Conservation (phyloP, 805 yeast genomes). For the Wickerhamomyces subpelliculosus region DNA sequence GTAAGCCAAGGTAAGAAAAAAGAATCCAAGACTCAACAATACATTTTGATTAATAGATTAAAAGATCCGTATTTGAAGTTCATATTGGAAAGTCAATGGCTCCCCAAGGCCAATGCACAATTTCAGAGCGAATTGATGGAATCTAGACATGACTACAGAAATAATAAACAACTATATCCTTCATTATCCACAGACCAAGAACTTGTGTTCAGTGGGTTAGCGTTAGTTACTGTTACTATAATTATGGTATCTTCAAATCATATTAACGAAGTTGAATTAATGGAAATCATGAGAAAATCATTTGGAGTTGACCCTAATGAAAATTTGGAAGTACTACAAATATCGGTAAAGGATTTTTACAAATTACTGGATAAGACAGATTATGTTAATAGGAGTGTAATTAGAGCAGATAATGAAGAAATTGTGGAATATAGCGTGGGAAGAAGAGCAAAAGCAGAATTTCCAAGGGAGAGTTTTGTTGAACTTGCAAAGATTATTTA, state of each 20-base stretch:
- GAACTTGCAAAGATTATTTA: constrained; percentile 17
- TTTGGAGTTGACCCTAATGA: constrained; percentile 18
- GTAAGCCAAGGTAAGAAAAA: constrained; percentile 6
- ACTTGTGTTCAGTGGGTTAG: constrained; percentile 15
- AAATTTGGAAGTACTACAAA: constrained; percentile 7
- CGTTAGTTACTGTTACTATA: constrained; percentile 14
- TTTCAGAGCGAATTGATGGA: constrained; percentile 19
- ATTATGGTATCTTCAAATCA: constrained; percentile 20
- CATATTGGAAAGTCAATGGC: constrained; percentile 8
- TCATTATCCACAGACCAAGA: constrained; percentile 10
- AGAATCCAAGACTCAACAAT: constrained; percentile 7
- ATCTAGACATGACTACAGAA: constrained; percentile 18
- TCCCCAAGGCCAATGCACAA: constrained; percentile 3
- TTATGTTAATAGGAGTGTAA: constrained; percentile 16
- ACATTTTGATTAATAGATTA: constrained; percentile 10
- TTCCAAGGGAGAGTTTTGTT: constrained; percentile 18
- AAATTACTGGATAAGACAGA: constrained; percentile 19
- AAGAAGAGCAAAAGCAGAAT: constrained; percentile 22
- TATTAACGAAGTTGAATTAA: constrained; percentile 34
- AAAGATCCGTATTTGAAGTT: constrained; percentile 10
- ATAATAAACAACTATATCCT: constrained; percentile 12
- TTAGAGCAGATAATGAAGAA: constrained; percentile 16
- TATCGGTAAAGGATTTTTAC: constrained; percentile 14
- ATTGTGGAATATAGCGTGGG: constrained; percentile 23
- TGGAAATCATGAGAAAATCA: constrained; percentile 32